These are phyloP conservation scores for Nannizzia gypsea DNA, from an alignment of 2,329 filamentous ascomycete genomes.

Conservation along the genomic window DNA sequence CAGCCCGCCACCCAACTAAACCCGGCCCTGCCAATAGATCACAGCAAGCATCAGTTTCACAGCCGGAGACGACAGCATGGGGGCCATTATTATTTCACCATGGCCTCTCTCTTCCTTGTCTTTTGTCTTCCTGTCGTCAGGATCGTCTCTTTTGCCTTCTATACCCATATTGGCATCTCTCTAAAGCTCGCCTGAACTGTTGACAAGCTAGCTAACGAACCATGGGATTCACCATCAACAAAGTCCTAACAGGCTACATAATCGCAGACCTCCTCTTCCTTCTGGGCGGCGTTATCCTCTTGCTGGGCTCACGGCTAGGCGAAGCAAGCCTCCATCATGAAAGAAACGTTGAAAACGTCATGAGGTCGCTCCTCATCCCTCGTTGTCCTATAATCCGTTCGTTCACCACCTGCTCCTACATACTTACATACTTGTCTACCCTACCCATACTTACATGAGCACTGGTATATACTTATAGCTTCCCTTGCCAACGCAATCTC, in stretches of 20 bases:
- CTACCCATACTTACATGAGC: neutral
- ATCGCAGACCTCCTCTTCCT: constrained; percentile 43
- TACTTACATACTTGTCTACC: neutral
- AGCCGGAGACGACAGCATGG: neutral
- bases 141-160: neutral
- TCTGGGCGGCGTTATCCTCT: constrained; percentile 39
- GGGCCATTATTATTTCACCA: neutral
- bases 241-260: constrained; percentile 42
- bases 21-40: neutral
- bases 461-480: constrained; percentile 31
- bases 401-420: constrained; percentile 13
- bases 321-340: constrained; percentile 31
- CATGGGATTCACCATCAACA: constrained; percentile 35
- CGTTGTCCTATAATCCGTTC: constrained; percentile 44
- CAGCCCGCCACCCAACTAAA: neutral
- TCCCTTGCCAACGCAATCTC: constrained; percentile 61
- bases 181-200: neutral
- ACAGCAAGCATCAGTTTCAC: neutral
- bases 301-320: constrained; percentile 43
- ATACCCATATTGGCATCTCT: neutral
- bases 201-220: too few relatives aligned
- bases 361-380: constrained; percentile 40
- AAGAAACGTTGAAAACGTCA: constrained; percentile 40
- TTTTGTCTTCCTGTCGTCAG: neutral
- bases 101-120: neutral